Percentiles rank a stretch among this genome's conserved stretches.
These are phyloP conservation scores for Citrullus colocynthis DNA, from an alignment of 306 rosid species.

Conservation along the genomic window DNA sequence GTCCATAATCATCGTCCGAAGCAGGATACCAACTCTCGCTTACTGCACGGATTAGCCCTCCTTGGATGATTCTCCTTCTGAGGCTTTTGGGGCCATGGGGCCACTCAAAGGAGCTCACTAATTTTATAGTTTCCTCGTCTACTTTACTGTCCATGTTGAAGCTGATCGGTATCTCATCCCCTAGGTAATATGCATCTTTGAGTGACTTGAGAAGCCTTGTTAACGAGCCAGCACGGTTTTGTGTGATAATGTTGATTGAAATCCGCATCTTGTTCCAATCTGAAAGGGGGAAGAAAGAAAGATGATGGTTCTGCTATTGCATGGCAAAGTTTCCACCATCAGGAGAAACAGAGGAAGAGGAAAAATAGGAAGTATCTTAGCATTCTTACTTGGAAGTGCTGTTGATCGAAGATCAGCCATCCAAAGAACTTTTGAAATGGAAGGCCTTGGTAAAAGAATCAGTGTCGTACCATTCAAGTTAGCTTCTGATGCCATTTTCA, in stretches of 20 bases:
- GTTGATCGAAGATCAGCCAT: slow-evolving; percentile 85
- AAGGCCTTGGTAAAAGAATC: slow-evolving; percentile 58
- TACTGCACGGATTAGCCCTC: slow-evolving; percentile 89
- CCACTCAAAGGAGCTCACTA: slow-evolving; percentile 62
- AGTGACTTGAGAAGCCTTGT: slow-evolving; percentile 80
- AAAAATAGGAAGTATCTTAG: neutral
- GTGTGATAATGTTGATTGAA: slow-evolving; percentile 75
- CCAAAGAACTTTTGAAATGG: slow-evolving; percentile 78
- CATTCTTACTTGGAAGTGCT: slow-evolving; percentile 64
- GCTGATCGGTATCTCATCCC: slow-evolving; percentile 72
- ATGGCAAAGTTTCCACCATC: neutral
- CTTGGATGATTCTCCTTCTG: slow-evolving; percentile 86
- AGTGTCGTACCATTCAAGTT: slow-evolving; percentile 41
- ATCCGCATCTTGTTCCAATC: slow-evolving; percentile 84
- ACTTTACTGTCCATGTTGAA: slow-evolving; percentile 92
- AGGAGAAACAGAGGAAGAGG: neutral
- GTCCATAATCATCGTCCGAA: slow-evolving; percentile 70
- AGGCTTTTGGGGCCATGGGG: slow-evolving; percentile 88
- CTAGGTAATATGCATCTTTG: slow-evolving; percentile 63
- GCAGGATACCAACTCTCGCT: slow-evolving; percentile 98
- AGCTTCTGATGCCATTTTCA: slow-evolving; percentile 74
- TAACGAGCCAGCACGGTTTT: slow-evolving; percentile 60
- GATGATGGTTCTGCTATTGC: neutral
- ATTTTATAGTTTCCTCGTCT: slow-evolving; percentile 61
- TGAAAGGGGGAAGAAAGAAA: slow-evolving; percentile 10